These are phyloP conservation scores for Friedmanniomyces simplex DNA, from an alignment of 495 filamentous ascomycete species.

Conservation along the genomic window DNA sequence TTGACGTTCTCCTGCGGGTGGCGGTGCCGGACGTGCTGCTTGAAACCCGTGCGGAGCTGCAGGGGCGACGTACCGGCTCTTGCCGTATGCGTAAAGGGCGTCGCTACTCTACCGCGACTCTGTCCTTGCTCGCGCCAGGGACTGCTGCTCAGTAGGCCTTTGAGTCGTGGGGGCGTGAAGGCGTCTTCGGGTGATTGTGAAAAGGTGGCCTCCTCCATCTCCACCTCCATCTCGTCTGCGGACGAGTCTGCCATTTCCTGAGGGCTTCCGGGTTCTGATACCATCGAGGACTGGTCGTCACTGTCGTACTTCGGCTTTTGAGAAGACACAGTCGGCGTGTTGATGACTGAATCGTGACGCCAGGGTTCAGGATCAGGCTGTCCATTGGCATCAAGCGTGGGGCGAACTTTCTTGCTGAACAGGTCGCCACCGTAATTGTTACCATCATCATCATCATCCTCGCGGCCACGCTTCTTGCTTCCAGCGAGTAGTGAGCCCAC, in stretches of 20 bases:
- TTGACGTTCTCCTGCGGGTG: conserved; percentile 17
- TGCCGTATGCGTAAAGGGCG: conserved; percentile 4
- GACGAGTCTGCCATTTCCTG: conserved; percentile 18
- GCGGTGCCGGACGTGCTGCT: conserved; percentile 14
- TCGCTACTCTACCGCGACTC: conserved; percentile 8
- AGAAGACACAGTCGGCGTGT: conserved; percentile 5
- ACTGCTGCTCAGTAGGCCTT: conserved; percentile 6
- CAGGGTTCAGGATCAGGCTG: conserved; percentile 1
- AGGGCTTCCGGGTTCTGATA: conserved; percentile 19
- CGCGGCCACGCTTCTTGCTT: conserved; percentile 8
- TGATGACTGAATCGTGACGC: conserved; percentile 13
- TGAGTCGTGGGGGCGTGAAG: not conserved
- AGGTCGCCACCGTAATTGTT: not conserved
- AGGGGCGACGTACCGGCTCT: not conserved
- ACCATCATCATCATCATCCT: conserved; percentile 1
- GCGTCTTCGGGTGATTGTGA: conserved; percentile 17
- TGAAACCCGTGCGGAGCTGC: conserved; percentile 1
- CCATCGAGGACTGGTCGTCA: conserved; percentile 21
- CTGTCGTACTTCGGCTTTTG: conserved; percentile 18
- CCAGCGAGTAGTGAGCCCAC: not conserved
- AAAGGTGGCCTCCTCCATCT: conserved; percentile 37
- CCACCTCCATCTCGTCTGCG: conserved; percentile 42
- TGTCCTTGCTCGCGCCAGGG: conserved; percentile 7
- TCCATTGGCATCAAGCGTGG: not conserved
- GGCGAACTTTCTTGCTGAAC: conserved; percentile 1